Conservation (phyloP, 345 rosid genomes). For the Brassica napus region Da-Ae NC_063447.1:1050001-1050500, state of each 20-base stretch:
- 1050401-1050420: conserved; percentile 1
- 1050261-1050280: conserved; percentile 29
- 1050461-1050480: conserved; percentile 25
- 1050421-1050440: conserved; percentile 24
- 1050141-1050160: conserved; percentile 34
- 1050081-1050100: conserved; percentile 4
- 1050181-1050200: conserved; percentile 37
- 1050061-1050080: not conserved
- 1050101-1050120: conserved; percentile 25
- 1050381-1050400: conserved; percentile 33
- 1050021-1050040: conserved; percentile 1
- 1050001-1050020: conserved; percentile 2
- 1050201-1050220: conserved; percentile 40
- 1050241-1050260: conserved; percentile 32
- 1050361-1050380: conserved; percentile 15
- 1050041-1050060: not conserved
- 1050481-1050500: conserved; percentile 26
- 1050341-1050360: conserved; percentile 33
- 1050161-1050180: conserved; percentile 28
- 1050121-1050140: conserved; percentile 24
- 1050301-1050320: conserved; percentile 34
- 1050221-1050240: conserved; percentile 45
- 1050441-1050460: conserved; percentile 38
- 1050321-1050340: conserved; percentile 32
- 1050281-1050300: conserved; percentile 39